Conservation (phyloP, 495 filamentous ascomycete species). For the Penicillium alfredii region DNA sequence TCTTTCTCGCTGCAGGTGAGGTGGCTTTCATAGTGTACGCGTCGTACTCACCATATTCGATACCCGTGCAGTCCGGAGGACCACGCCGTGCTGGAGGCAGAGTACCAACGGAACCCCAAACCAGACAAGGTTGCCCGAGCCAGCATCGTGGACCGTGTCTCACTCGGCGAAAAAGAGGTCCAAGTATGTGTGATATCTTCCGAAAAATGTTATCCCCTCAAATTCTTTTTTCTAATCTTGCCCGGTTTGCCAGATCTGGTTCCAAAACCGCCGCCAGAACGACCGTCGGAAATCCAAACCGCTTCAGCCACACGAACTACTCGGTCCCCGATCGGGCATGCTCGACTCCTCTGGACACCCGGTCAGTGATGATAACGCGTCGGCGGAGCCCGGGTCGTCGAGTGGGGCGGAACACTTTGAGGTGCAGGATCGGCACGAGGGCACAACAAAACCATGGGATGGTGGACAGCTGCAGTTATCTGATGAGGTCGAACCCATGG, state of each 20-base stretch:
- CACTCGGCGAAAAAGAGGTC: slow-evolving; percentile 93
- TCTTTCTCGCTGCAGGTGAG: neutral
- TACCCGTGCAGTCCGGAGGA: slow-evolving; percentile 69
- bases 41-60: too few species aligned
- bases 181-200: slow-evolving; percentile 70
- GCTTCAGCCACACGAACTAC: slow-evolving; percentile 73
- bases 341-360: slow-evolving; percentile 48
- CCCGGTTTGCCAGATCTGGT: slow-evolving; percentile 74
- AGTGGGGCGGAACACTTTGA: slow-evolving; percentile 30
- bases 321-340: slow-evolving; percentile 45
- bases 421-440: slow-evolving; percentile 15
- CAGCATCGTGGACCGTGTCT: slow-evolving; percentile 76
- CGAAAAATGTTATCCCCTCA: slow-evolving; percentile 23
- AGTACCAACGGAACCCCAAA: slow-evolving; percentile 79
- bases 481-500: slow-evolving; percentile 26
- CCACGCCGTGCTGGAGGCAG: slow-evolving; percentile 82
- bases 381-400: slow-evolving; percentile 28
- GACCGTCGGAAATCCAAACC: slow-evolving; percentile 86
- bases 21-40: neutral
- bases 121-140: slow-evolving; percentile 86
- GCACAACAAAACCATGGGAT: slow-evolving; percentile 21
- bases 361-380: slow-evolving; percentile 40
- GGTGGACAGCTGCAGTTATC: slow-evolving; percentile 26
- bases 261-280: slow-evolving; percentile 95
- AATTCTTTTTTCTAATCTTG: slow-evolving; percentile 15